Evolutionary conservation across 2,329 filamentous ascomycete genomes (phyloP).

Genomic region (Akanthomyces uredinophilus): DNA sequence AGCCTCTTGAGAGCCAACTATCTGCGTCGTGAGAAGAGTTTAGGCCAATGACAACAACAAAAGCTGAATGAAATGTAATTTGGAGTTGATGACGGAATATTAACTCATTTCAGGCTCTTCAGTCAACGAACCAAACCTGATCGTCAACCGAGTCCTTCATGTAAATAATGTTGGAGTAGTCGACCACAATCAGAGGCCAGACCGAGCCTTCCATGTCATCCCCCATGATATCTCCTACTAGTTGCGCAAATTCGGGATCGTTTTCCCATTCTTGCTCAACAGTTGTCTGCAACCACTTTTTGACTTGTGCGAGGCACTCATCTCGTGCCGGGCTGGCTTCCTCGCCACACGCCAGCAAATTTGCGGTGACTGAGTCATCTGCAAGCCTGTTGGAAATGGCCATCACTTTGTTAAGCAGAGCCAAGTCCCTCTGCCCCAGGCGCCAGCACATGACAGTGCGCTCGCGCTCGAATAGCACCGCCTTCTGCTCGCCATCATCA

Average conservation of each 20-base stretch:
- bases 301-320: background rate
- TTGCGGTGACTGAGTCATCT: constrained; percentile 2
- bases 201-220: constrained; percentile 2
- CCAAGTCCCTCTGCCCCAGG: background rate
- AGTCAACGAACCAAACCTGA: constrained; percentile 9
- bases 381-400: constrained; percentile 2
- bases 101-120: background rate
- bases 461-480: background rate
- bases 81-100: background rate
- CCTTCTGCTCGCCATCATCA: background rate
- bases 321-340: background rate
- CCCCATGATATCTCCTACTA: background rate
- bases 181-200: constrained; percentile 7
- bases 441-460: constrained; percentile 8
- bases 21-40: too few relatives aligned
- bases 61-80: too few relatives aligned
- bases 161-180: background rate
- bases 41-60: too few relatives aligned
- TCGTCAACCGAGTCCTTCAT: background rate
- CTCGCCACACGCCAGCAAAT: background rate
- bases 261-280: background rate
- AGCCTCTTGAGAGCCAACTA: too few relatives aligned
- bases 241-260: background rate
- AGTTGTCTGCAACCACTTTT: constrained; percentile 1
- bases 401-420: constrained; percentile 3